Conservation (phyloP, 2,329 filamentous ascomycete genomes). For the Coleophoma cylindrospora region DNA sequence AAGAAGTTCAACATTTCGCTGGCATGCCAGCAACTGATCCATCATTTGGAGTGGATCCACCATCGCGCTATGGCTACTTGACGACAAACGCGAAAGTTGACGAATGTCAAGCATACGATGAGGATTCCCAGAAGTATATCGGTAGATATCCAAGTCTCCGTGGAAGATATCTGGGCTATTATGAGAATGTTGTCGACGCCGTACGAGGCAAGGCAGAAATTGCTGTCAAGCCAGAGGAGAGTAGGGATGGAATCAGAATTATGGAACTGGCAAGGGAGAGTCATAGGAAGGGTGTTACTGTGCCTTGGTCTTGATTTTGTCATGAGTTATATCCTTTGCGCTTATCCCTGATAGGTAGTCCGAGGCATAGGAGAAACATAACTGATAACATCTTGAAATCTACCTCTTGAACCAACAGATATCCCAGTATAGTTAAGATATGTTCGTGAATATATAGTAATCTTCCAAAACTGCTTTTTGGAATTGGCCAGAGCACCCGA, state of each 20-base stretch:
- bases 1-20: too few relatives aligned
- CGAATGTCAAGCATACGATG: conserved; percentile 25
- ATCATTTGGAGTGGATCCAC: conserved; percentile 30
- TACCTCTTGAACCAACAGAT: too few relatives aligned
- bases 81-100: conserved; percentile 33
- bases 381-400: too few relatives aligned
- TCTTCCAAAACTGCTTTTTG: too few relatives aligned
- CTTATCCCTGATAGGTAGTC: too few relatives aligned
- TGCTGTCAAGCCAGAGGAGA: conserved; percentile 32
- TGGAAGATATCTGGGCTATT: conserved; percentile 34
- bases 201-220: conserved; percentile 33
- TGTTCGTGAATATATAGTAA: too few relatives aligned
- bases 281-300: conserved; percentile 25
- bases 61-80: conserved; percentile 30
- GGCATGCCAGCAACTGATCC: too few relatives aligned
- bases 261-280: conserved; percentile 38
- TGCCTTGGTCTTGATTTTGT: conserved; percentile 12
- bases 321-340: too few relatives aligned
- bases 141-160: conserved; percentile 32
- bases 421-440: too few relatives aligned
- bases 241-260: conserved; percentile 32
- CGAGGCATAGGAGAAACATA: too few relatives aligned
- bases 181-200: conserved; percentile 34
- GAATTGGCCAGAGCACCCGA: too few relatives aligned
- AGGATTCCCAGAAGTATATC: conserved; percentile 26